Conservation (phyloP, 2,329 filamentous ascomycete species). For the Arthrobotrys sphaeroides region DNA sequence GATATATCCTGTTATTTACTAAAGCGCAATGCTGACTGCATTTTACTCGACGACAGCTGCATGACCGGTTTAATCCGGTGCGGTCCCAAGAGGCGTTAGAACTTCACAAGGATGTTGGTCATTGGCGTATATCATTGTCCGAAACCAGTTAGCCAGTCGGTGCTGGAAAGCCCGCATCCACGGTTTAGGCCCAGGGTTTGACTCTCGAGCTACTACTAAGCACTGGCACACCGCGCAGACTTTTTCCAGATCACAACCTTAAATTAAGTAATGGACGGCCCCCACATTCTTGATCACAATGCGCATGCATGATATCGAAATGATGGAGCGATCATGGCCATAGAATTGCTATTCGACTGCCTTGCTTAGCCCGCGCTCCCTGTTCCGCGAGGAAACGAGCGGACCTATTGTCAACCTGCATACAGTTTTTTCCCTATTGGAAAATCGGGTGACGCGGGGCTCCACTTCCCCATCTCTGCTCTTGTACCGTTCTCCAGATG, state of each 20-base stretch:
- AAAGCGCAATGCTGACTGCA: background rate
- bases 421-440: background rate
- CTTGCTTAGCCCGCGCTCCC: background rate
- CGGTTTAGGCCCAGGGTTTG: slow-evolving; percentile 3
- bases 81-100: background rate
- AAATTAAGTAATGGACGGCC: slow-evolving; percentile 39
- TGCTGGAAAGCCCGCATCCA: background rate
- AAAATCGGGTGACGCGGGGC: slow-evolving; percentile 20
- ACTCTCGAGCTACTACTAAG: background rate
- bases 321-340: background rate
- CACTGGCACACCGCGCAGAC: background rate
- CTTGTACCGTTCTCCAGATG: background rate
- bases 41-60: background rate
- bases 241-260: slow-evolving; percentile 33
- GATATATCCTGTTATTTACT: slow-evolving; percentile 8
- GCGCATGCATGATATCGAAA: slow-evolving; percentile 8
- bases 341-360: background rate
- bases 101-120: background rate
- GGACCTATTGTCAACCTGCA: background rate
- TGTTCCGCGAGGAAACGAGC: background rate
- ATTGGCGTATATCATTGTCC: background rate
- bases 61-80: background rate
- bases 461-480: background rate
- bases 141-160: background rate
- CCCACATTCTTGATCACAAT: slow-evolving; percentile 25